These are phyloP conservation scores for Yarrowia deformans DNA, from an alignment of 805 yeast species.

Conservation along the genomic window DNA sequence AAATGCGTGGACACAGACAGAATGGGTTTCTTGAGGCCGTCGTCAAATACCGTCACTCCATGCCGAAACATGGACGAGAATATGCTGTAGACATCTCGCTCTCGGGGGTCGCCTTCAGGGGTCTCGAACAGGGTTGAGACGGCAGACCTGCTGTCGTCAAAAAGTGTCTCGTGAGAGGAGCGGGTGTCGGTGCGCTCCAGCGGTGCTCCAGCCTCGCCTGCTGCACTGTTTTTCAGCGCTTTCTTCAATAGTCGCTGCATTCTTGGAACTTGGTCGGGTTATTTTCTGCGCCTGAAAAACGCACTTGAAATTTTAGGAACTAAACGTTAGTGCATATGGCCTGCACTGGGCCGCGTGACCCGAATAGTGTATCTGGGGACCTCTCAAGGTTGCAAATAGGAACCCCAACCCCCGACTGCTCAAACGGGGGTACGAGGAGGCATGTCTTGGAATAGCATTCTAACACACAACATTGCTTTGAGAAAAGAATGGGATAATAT, in stretches of 20 bases:
- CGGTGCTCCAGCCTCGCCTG: slow-evolving; percentile 16
- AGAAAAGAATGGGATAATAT: neutral
- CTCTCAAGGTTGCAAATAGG: no score
- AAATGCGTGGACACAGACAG: slow-evolving; percentile 35
- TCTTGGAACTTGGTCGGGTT: neutral
- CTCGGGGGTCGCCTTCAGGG: slow-evolving; percentile 30
- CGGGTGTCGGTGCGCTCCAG: slow-evolving; percentile 24
- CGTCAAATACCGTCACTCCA: slow-evolving; percentile 36
- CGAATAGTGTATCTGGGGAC: neutral
- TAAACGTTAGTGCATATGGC: slow-evolving; percentile 7
- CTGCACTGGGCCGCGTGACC: slow-evolving; percentile 32
- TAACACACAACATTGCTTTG: slow-evolving; percentile 3
- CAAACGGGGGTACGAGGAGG: neutral
- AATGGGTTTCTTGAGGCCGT: slow-evolving; percentile 31
- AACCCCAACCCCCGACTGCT: slow-evolving; percentile 12
- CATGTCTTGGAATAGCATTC: slow-evolving; percentile 17
- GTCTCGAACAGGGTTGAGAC: slow-evolving; percentile 36
- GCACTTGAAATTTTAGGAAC: slow-evolving; percentile 31
- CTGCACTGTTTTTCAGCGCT: slow-evolving; percentile 34
- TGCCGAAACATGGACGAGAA: slow-evolving; percentile 24
- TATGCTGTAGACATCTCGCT: slow-evolving; percentile 34
- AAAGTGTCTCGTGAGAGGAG: slow-evolving; percentile 28
- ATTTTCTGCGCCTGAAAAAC: slow-evolving; percentile 34
- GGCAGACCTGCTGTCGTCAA: slow-evolving; percentile 29
- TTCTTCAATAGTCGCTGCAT: slow-evolving; percentile 37